phyloP scores from a whole-genome alignment of 2,329 filamentous ascomycete genomes.

The Ophiosphaerella narmari region DNA sequence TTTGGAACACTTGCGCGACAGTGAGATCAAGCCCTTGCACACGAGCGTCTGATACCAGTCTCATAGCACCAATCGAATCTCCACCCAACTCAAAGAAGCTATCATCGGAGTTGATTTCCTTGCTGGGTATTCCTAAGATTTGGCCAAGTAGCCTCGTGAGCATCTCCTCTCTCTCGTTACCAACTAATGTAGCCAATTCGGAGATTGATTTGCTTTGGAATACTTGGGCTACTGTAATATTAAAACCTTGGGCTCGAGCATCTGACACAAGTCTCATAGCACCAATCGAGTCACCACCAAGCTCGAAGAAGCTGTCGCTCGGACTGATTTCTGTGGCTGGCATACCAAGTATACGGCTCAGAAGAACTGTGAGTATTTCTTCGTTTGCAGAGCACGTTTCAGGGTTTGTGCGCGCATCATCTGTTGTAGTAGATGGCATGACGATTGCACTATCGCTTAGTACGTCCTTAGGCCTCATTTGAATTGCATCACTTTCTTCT shows the following conservation, averaged over 20 bases:
- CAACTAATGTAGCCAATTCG: conserved; percentile 59
- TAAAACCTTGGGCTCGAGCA: conserved; percentile 41
- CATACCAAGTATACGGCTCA: conserved; percentile 37
- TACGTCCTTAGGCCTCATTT: conserved; percentile 26
- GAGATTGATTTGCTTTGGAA: conserved; percentile 50
- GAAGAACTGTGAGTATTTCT: conserved; percentile 27
- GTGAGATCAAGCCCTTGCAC: conserved; percentile 44
- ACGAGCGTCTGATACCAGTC: conserved; percentile 48
- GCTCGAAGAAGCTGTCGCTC: conserved; percentile 50
- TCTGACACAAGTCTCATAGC: conserved; percentile 53
- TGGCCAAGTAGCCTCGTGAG: conserved; percentile 32
- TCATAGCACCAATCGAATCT: conserved; percentile 54
- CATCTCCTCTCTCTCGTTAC: conserved; percentile 37
- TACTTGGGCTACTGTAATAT: conserved; percentile 50
- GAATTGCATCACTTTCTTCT: conserved; percentile 34
- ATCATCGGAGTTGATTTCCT: conserved; percentile 44
- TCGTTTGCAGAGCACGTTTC: conserved; percentile 30
- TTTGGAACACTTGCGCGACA: conserved; percentile 52
- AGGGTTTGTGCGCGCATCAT: neutral
- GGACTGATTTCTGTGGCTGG: conserved; percentile 41
- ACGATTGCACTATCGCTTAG: conserved; percentile 28
- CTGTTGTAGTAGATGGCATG: conserved; percentile 10
- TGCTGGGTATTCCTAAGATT: conserved; percentile 35
- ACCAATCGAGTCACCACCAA: conserved; percentile 54
- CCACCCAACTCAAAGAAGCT: conserved; percentile 55